Conservation (phyloP, 2,329 filamentous ascomycete species). For the Beauveria medogensis region DNA sequence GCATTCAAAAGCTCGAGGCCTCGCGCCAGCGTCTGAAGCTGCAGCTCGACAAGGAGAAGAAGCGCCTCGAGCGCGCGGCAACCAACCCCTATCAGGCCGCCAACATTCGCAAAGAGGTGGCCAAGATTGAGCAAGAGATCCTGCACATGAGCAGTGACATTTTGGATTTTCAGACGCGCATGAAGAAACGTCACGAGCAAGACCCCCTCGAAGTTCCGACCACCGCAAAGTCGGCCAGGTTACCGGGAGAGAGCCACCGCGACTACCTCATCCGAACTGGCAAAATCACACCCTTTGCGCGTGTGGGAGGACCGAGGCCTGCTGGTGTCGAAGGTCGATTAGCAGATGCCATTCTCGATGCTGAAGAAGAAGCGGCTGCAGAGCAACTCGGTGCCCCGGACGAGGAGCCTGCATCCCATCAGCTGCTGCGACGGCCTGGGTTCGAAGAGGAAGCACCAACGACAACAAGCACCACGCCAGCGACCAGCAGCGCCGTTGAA, state of each 20-base stretch:
- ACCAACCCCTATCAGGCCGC: conserved; percentile 43
- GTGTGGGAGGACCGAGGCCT: conserved; percentile 57
- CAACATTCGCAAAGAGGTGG: conserved; percentile 57
- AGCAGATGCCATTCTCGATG: conserved; percentile 70
- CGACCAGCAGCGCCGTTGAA: conserved; percentile 25
- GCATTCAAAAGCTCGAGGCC: conserved; percentile 51
- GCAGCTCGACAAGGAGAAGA: conserved; percentile 52
- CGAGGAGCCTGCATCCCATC: conserved; percentile 56
- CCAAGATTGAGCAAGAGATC: conserved; percentile 57
- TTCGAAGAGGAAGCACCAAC: conserved; percentile 40
- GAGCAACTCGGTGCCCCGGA: conserved; percentile 31
- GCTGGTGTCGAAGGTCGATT: conserved; percentile 60
- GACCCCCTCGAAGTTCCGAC: conserved; percentile 34
- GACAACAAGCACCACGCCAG: conserved; percentile 10
- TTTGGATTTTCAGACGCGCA: conserved; percentile 70
- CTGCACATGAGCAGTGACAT: conserved; percentile 63
- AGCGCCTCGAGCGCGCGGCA: conserved; percentile 35
- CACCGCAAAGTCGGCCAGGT: conserved; percentile 44
- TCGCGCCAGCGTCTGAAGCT: conserved; percentile 51
- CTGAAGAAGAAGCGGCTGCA: conserved; percentile 59
- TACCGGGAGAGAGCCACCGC: conserved; percentile 74
- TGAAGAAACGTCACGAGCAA: conserved; percentile 63
- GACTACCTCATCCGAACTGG: conserved; percentile 92
- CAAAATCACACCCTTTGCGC: conserved; percentile 94
- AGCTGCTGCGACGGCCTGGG: conserved; percentile 64